Percentiles rank a stretch among this genome's conserved stretches.
Evolutionary conservation across 164 flowering plant species (phyloP).

Genomic region (Annona cherimola): DNA sequence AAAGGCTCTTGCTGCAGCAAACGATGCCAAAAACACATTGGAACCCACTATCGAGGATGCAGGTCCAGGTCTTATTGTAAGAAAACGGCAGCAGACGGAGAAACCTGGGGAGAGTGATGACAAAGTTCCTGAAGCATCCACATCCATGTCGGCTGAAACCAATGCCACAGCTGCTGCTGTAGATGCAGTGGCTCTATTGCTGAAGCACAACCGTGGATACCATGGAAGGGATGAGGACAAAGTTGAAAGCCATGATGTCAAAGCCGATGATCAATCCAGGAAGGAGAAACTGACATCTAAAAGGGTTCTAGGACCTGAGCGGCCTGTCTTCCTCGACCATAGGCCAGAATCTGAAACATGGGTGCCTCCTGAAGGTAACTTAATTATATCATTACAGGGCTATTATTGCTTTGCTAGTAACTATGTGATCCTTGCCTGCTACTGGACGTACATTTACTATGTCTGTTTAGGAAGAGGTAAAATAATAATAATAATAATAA

Average conservation of each 20-base stretch:
- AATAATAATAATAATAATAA: too few relatives aligned
- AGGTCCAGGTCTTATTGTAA: conserved; percentile 75
- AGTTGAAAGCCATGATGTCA: conserved; percentile 11
- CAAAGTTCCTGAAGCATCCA: conserved; percentile 23
- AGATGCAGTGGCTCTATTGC: conserved; percentile 77
- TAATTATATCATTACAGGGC: background rate
- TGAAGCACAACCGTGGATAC: conserved; percentile 68
- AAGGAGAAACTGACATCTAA: conserved; percentile 42
- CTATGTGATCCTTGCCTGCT: background rate
- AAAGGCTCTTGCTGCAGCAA: conserved; percentile 28
- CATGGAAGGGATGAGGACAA: conserved; percentile 32
- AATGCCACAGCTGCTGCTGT: conserved; percentile 43
- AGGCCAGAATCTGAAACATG: conserved; percentile 56
- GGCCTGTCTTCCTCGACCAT: conserved; percentile 53
- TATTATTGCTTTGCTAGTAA: background rate
- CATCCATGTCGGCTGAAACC: conserved; percentile 27
- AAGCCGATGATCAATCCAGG: conserved; percentile 11
- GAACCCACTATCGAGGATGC: conserved; percentile 56
- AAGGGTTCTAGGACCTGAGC: conserved; percentile 83
- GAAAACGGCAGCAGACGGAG: conserved; percentile 70
- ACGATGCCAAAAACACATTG: conserved; percentile 14
- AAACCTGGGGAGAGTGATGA: conserved; percentile 21
- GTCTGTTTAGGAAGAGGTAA: too few relatives aligned
- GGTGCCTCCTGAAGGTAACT: conserved; percentile 94
- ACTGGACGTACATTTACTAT: too few relatives aligned